Percentiles rank a stretch among this genome's conserved stretches.
These are phyloP conservation scores for Entomortierella chlamydospora DNA, from an alignment of 192 early-diverging fungal genomes.

Conservation along the genomic window DNA sequence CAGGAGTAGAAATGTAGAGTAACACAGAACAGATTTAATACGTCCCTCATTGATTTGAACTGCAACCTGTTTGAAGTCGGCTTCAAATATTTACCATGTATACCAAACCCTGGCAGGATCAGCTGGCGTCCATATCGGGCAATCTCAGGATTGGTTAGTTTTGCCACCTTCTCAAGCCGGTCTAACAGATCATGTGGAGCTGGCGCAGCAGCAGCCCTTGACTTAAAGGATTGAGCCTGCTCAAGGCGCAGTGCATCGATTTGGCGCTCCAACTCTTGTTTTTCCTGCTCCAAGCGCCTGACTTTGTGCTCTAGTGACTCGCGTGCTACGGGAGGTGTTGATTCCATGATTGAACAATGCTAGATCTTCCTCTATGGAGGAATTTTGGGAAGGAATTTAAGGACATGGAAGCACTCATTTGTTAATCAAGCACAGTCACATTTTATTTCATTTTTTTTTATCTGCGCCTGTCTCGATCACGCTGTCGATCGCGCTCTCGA, in stretches of 20 bases:
- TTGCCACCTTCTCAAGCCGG: constrained; percentile 39
- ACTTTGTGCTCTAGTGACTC: constrained; percentile 10
- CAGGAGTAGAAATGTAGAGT: too few relatives aligned
- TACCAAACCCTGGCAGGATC: constrained; percentile 82
- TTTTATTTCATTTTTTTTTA: background rate
- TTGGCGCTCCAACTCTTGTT: constrained; percentile 22
- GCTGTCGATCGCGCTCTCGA: constrained; percentile 8
- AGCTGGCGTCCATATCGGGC: constrained; percentile 88
- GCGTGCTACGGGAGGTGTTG: background rate
- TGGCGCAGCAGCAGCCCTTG: background rate
- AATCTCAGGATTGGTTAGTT: constrained; percentile 78
- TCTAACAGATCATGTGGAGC: background rate
- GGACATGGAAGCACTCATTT: too few relatives aligned
- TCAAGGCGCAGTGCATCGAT: constrained; percentile 28
- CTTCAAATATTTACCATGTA: constrained; percentile 64
- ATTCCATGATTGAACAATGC: background rate
- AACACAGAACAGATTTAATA: background rate
- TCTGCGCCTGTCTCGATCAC: background rate
- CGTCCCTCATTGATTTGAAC: too few relatives aligned
- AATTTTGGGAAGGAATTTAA: too few relatives aligned
- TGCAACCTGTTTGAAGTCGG: too few relatives aligned
- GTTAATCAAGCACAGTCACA: background rate
- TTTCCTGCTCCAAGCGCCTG: constrained; percentile 25
- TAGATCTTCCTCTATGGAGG: too few relatives aligned
- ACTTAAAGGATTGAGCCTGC: background rate